Evolutionary conservation across 2,329 filamentous ascomycete genomes (phyloP).

Genomic region (Ophiostoma perfectum): DNA sequence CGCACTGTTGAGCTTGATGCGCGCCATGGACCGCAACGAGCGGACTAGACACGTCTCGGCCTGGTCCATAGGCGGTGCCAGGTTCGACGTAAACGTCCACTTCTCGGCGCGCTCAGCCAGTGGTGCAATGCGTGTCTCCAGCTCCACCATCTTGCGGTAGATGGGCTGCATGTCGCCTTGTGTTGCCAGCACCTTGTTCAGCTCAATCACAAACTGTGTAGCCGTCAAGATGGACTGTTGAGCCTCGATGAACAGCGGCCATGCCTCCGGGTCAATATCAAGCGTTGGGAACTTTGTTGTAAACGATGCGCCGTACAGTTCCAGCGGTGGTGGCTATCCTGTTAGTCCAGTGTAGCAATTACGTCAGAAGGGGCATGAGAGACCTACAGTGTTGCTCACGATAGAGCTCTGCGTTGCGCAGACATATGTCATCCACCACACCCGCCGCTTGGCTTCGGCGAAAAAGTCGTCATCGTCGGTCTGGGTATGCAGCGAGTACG

Average conservation of each 20-base stretch:
- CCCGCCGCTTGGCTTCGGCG: conserved; percentile 42
- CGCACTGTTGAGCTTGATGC: conserved; percentile 48
- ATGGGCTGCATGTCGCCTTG: conserved; percentile 38
- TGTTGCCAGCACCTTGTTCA: conserved; percentile 39
- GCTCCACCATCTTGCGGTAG: conserved; percentile 39
- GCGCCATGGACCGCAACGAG: conserved; percentile 43
- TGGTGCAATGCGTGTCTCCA: conserved; percentile 38
- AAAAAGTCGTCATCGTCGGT: conserved; percentile 39
- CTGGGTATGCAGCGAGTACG: conserved; percentile 39
- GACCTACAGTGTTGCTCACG: conserved; percentile 43
- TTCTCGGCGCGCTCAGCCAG: conserved; percentile 36
- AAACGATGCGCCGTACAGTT: conserved; percentile 35
- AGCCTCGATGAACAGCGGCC: conserved; percentile 41
- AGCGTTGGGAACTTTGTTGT: conserved; percentile 41
- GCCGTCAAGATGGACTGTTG: conserved; percentile 45
- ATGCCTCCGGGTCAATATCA: conserved; percentile 41
- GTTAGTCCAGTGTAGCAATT: not conserved
- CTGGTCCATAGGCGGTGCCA: conserved; percentile 36
- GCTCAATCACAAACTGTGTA: conserved; percentile 45
- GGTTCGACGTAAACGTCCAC: conserved; percentile 34
- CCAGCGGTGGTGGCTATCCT: conserved; percentile 24
- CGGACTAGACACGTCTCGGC: conserved; percentile 40
- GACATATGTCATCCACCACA: conserved; percentile 53
- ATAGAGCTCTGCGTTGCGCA: conserved; percentile 47
- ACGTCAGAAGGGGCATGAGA: too few relatives aligned